These are phyloP conservation scores for Citrus mangshanensis DNA, from an alignment of 345 rosid genomes.

Conservation along the genomic window DNA sequence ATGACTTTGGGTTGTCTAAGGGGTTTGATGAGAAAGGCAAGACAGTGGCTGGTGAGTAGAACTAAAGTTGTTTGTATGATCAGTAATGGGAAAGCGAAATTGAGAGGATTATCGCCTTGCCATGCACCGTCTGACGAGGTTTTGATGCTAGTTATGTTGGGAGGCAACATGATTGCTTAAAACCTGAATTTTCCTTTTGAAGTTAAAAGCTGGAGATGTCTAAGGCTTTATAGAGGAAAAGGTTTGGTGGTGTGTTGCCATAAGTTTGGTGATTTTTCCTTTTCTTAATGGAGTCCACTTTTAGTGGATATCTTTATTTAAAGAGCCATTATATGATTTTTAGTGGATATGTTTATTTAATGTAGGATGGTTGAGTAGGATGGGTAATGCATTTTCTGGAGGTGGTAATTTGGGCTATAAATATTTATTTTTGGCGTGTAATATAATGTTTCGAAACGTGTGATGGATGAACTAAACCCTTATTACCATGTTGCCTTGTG, in stretches of 20 bases:
- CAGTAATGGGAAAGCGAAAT: conserved; percentile 33
- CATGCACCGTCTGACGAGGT: conserved; percentile 41
- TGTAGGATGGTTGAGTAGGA: too few relatives aligned
- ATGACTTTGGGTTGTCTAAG: conserved; percentile 93
- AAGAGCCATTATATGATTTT: too few relatives aligned
- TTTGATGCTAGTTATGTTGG: conserved; percentile 23
- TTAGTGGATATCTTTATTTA: not conserved
- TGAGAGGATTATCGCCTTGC: conserved; percentile 47
- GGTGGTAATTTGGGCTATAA: too few relatives aligned
- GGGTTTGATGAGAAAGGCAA: conserved; percentile 78
- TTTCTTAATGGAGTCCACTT: too few relatives aligned
- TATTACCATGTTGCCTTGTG: too few relatives aligned
- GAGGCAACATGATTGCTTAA: not conserved
- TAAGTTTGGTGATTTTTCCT: not conserved
- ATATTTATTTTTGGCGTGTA: too few relatives aligned
- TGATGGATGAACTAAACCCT: too few relatives aligned
- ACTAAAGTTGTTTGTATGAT: conserved; percentile 26
- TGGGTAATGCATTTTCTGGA: too few relatives aligned
- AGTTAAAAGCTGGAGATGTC: not conserved
- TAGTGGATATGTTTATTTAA: too few relatives aligned
- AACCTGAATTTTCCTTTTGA: not conserved
- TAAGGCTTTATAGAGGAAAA: not conserved
- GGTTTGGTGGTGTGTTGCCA: not conserved
- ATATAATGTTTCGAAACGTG: too few relatives aligned
- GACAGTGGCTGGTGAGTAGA: conserved; percentile 43